Conservation (phyloP, 2,329 filamentous ascomycete genomes). For the Graphiopsis chlorocephala region DNA sequence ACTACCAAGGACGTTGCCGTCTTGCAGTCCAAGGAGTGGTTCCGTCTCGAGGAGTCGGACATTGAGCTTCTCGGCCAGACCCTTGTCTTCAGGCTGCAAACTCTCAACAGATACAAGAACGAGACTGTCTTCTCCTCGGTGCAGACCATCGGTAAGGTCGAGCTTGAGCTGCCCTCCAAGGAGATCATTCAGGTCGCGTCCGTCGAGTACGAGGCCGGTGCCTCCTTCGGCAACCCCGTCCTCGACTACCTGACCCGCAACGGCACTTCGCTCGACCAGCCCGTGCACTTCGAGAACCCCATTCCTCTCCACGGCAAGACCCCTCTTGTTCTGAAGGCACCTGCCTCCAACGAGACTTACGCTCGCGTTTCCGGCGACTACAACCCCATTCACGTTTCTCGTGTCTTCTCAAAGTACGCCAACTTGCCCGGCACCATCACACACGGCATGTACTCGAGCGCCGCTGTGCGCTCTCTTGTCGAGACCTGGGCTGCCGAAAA, state of each 20-base stretch:
- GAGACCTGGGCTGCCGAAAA: slow-evolving; percentile 99
- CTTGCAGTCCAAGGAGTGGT: slow-evolving; percentile 96
- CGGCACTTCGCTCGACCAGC: slow-evolving; percentile 90
- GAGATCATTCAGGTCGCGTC: slow-evolving; percentile 97
- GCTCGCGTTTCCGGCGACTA: slow-evolving; percentile 96
- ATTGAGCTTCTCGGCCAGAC: slow-evolving; percentile 90
- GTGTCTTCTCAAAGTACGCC: slow-evolving; percentile 93
- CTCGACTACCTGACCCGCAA: slow-evolving; percentile 93
- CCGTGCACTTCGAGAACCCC: slow-evolving; percentile 93
- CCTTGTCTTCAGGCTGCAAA: slow-evolving; percentile 92
- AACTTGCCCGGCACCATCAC: slow-evolving; percentile 96
- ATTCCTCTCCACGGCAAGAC: slow-evolving; percentile 93
- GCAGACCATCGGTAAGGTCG: slow-evolving; percentile 85
- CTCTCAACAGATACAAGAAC: slow-evolving; percentile 90
- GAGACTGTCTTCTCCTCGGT: slow-evolving; percentile 87
- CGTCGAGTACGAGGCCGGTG: slow-evolving; percentile 88
- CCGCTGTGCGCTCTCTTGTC: slow-evolving; percentile 89
- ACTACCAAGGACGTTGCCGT: slow-evolving; percentile 91
- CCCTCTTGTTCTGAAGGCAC: slow-evolving; percentile 82
- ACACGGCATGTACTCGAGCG: slow-evolving; percentile 99
- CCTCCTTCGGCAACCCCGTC: slow-evolving; percentile 93
- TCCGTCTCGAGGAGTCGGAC: slow-evolving; percentile 79
- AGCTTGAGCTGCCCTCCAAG: slow-evolving; percentile 92
- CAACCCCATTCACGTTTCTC: slow-evolving; percentile 98
- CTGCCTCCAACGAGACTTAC: slow-evolving; percentile 95